phyloP scores from a whole-genome alignment of 1,284 basidiomycete genomes.

The Ganoderma sp. region DNA sequence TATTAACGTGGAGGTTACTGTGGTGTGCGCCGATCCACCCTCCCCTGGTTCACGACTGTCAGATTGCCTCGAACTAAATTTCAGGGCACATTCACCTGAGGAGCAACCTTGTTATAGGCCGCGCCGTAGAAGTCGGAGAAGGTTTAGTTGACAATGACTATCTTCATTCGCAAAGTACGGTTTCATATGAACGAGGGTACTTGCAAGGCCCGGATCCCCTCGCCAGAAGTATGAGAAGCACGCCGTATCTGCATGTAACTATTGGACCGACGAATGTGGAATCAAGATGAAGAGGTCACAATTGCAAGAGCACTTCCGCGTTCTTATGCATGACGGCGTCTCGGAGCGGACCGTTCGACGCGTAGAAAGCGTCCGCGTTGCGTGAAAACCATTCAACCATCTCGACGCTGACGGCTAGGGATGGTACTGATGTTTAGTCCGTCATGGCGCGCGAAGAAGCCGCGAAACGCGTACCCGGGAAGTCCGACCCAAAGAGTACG shows the following conservation, averaged over 20 bases:
- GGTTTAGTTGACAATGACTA: background rate
- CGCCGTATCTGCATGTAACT: background rate
- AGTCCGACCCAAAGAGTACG: constrained; percentile 74
- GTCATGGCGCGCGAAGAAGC: no score
- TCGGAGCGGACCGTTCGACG: constrained; percentile 19
- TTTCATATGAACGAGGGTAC: background rate
- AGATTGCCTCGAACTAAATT: background rate
- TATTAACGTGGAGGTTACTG: background rate
- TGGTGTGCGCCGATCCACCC: background rate
- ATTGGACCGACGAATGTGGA: background rate
- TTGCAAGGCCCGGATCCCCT: background rate
- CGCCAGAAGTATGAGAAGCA: background rate
- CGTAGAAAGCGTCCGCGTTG: constrained; percentile 56
- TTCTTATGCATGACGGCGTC: constrained; percentile 45
- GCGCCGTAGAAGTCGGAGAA: background rate
- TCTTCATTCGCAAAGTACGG: background rate
- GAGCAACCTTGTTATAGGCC: no score
- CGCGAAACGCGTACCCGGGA: constrained; percentile 56
- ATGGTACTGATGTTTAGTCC: background rate
- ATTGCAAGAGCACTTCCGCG: constrained; percentile 51
- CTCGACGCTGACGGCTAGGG: constrained; percentile 58
- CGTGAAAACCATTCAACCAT: constrained; percentile 65
- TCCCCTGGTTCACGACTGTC: background rate
- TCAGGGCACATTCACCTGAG: background rate
- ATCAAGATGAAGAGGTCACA: background rate